Conservation (phyloP, 495 filamentous ascomycete genomes). For the Talaromyces stipitatus region DNA sequence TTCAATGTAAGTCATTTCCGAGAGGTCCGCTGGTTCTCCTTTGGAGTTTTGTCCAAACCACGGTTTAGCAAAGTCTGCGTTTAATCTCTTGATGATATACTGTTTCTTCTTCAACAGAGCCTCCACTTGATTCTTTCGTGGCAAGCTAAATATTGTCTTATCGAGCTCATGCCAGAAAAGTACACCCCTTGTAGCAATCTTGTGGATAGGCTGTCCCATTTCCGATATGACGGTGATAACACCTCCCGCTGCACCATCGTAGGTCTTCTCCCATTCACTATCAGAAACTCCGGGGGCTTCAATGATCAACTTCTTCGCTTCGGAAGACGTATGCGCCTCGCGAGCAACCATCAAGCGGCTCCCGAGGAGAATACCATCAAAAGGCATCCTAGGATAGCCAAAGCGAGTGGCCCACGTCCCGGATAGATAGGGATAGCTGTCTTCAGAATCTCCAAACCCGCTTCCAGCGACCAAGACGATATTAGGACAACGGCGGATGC, state of each 20-base stretch:
- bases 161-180: constrained; percentile 30
- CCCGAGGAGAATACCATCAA: constrained; percentile 41
- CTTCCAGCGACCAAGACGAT: constrained; percentile 43
- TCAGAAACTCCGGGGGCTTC: constrained; percentile 20
- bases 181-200: constrained; percentile 30
- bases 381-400: constrained; percentile 38
- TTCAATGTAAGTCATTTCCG: constrained; percentile 97
- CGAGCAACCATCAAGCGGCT: constrained; percentile 42
- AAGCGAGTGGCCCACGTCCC: constrained; percentile 33
- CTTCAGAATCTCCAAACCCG: constrained; percentile 39
- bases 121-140: constrained; percentile 1
- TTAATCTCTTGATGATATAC: constrained; percentile 21
- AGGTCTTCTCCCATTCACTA: constrained; percentile 22
- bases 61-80: constrained; percentile 25
- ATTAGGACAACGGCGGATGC: constrained; percentile 35
- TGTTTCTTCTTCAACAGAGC: not conserved
- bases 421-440: constrained; percentile 39
- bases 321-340: constrained; percentile 26
- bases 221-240: constrained; percentile 31
- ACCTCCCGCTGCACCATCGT: constrained; percentile 17
- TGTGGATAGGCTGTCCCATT: constrained; percentile 39
- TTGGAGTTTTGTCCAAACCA: constrained; percentile 16
- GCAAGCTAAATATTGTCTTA: constrained; percentile 22
- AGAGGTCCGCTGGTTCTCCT: constrained; percentile 84
- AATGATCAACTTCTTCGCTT: constrained; percentile 20